Percentiles rank a stretch among this genome's conserved stretches.
phyloP scores from a whole-genome alignment of 75 land plant genomes.

The Isoetes taiwanensis region DNA sequence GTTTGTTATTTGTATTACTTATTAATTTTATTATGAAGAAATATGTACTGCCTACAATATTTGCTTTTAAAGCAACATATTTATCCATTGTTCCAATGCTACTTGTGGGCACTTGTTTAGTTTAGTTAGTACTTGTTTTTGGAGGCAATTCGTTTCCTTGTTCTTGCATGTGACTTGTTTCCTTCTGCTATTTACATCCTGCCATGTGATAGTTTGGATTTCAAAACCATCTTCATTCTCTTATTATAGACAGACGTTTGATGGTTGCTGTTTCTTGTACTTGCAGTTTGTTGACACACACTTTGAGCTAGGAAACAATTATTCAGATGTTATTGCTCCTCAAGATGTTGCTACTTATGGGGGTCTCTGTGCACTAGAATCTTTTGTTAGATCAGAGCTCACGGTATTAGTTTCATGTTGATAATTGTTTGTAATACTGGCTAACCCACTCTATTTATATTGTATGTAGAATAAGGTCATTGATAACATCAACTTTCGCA shows the following conservation, averaged over 20 bases:
- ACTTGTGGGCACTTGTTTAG: not conserved
- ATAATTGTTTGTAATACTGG: not conserved
- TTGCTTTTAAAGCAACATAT: too few species aligned
- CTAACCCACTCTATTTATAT: not conserved
- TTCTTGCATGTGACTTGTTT: too few species aligned
- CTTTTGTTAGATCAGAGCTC: not conserved
- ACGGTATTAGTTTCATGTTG: not conserved
- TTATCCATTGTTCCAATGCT: not conserved
- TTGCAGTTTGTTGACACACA: not conserved
- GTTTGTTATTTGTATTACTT: not conserved
- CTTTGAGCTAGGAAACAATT: conserved; percentile 1
- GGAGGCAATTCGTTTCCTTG: too few species aligned
- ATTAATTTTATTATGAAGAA: too few species aligned
- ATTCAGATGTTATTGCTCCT: conserved; percentile 3
- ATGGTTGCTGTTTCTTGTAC: not conserved
- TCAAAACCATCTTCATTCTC: too few species aligned
- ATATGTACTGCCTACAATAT: too few species aligned
- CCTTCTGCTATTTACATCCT: too few species aligned
- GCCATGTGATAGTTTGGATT: too few species aligned
- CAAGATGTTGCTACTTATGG: conserved; percentile 2
- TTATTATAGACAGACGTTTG: not conserved
- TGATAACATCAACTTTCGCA: conserved; percentile 7
- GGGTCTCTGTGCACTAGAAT: conserved; percentile 1
- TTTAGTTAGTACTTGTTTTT: too few species aligned
- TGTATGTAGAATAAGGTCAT: not conserved